These are phyloP conservation scores for Pelargonium myrrhifolium DNA, from an alignment of 441 rosid species.

Conservation along the genomic window DNA sequence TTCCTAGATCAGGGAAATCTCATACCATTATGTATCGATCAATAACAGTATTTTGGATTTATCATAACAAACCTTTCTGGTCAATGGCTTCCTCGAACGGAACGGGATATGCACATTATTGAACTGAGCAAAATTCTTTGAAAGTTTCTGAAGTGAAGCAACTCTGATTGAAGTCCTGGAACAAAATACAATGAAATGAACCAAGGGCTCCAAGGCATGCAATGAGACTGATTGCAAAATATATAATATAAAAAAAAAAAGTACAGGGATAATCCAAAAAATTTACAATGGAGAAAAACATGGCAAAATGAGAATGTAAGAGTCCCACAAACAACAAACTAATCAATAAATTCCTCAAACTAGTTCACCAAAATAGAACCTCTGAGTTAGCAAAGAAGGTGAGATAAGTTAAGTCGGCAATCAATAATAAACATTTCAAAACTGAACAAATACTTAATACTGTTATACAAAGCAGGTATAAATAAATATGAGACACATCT, in stretches of 20 bases:
- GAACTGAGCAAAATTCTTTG: constrained; percentile 79
- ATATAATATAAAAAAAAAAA: neutral
- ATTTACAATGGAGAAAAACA: neutral
- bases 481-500: no score
- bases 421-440: no score
- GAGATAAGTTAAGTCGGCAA: no score
- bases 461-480: no score
- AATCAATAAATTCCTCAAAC: neutral
- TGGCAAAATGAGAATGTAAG: neutral
- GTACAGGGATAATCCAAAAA: neutral
- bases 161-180: constrained; percentile 61
- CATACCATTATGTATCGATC: constrained; percentile 10
- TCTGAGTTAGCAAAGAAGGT: neutral
- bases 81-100: constrained; percentile 73
- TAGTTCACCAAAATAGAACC: neutral
- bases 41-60: constrained; percentile 5
- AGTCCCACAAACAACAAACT: neutral
- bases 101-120: constrained; percentile 60
- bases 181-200: constrained; percentile 11
- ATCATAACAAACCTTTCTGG: constrained; percentile 54
- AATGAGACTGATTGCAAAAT: neutral
- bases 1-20: constrained; percentile 18
- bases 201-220: neutral
- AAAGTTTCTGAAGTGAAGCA: constrained; percentile 76
- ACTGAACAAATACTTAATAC: no score